Conservation (phyloP, 495 filamentous ascomycete genomes). For the Alectoria sarmentosa region DNA sequence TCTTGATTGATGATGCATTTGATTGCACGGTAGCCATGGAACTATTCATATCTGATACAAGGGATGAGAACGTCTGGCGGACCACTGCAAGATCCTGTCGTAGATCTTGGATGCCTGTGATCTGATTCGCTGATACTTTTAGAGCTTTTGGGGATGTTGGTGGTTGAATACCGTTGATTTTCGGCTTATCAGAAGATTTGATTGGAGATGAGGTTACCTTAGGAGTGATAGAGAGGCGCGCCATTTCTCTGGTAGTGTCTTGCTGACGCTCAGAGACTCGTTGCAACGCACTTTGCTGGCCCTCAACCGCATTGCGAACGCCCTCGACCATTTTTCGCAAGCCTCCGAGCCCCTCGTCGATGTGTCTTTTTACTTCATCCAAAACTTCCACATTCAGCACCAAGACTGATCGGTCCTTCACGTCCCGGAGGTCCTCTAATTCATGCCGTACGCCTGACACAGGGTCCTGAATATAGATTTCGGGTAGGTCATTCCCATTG, state of each 20-base stretch:
- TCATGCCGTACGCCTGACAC: slow-evolving; percentile 93
- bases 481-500: slow-evolving; percentile 86
- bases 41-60: slow-evolving; percentile 77
- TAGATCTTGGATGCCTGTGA: slow-evolving; percentile 70
- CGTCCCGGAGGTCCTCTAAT: slow-evolving; percentile 87
- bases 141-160: slow-evolving; percentile 18
- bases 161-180: slow-evolving; percentile 21
- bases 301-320: slow-evolving; percentile 68
- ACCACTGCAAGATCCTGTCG: slow-evolving; percentile 88
- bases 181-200: slow-evolving; percentile 32
- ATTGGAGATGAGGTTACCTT: slow-evolving; percentile 35
- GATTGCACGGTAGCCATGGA: slow-evolving; percentile 76
- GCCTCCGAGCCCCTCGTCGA: slow-evolving; percentile 85
- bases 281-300: slow-evolving; percentile 71
- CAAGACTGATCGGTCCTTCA: slow-evolving; percentile 90
- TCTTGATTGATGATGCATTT: slow-evolving; percentile 76
- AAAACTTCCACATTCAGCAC: slow-evolving; percentile 91
- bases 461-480: slow-evolving; percentile 96
- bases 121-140: slow-evolving; percentile 44
- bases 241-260: slow-evolving; percentile 85
- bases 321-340: slow-evolving; percentile 73
- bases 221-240: slow-evolving; percentile 65
- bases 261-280: slow-evolving; percentile 88
- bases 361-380: slow-evolving; percentile 93
- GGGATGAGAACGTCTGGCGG: slow-evolving; percentile 86